Evolutionary conservation across 2,329 filamentous ascomycete species (phyloP).

Genomic region (Trichoderma atrobrunneum): DNA sequence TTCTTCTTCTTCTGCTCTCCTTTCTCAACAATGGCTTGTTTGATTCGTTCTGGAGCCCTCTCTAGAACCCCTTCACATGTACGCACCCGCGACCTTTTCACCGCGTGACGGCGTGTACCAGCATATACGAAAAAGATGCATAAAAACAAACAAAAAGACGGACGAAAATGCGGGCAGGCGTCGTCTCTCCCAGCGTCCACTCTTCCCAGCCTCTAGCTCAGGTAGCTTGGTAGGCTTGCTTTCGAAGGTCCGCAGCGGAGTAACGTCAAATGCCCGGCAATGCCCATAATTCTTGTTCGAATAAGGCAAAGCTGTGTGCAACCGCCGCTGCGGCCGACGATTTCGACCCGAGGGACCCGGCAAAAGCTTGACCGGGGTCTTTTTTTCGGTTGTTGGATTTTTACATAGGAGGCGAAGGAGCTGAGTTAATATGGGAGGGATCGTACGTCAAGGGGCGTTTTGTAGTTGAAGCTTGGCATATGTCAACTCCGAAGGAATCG

Average conservation of each 20-base stretch:
- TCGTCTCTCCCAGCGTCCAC: no score
- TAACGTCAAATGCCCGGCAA: neutral
- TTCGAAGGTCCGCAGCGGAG: conserved; percentile 3
- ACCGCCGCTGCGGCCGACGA: conserved; percentile 15
- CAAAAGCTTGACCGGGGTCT: neutral
- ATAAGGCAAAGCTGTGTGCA: neutral
- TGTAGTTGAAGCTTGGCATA: neutral
- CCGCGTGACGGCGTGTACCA: neutral
- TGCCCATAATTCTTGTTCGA: neutral
- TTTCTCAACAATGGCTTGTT: neutral
- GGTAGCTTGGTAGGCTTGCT: neutral
- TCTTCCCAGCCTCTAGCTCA: neutral
- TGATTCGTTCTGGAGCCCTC: neutral
- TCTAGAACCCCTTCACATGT: neutral
- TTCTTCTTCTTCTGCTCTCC: neutral
- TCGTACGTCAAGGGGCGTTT: neutral
- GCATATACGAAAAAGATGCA: conserved; percentile 13
- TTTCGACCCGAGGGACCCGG: neutral
- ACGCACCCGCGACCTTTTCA: neutral
- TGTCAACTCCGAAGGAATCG: neutral
- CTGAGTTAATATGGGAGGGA: neutral
- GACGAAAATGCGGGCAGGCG: neutral
- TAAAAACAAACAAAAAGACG: neutral
- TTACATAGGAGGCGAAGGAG: neutral
- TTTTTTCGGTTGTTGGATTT: neutral